These are phyloP conservation scores for Coleophoma crateriformis DNA, from an alignment of 2,329 filamentous ascomycete species.

Conservation along the genomic window DNA sequence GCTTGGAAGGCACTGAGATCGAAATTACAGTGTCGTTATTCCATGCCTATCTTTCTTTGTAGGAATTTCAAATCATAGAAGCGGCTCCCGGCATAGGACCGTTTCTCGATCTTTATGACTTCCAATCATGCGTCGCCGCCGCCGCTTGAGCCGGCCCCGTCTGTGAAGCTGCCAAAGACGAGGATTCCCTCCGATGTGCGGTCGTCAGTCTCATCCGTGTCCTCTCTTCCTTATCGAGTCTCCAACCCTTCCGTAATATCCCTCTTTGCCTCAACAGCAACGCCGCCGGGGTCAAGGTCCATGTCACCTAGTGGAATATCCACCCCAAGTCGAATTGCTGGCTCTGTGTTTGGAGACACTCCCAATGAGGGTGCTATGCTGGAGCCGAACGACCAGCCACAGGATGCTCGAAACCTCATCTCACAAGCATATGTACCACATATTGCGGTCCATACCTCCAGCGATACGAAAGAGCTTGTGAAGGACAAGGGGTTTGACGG, in stretches of 20 bases:
- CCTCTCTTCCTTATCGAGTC: slow-evolving; percentile 45
- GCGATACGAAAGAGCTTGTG: slow-evolving; percentile 76
- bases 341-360: slow-evolving; percentile 48
- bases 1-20: too few species aligned
- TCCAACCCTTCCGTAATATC: slow-evolving; percentile 55
- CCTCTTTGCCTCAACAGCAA: slow-evolving; percentile 59
- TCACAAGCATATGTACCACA: slow-evolving; percentile 84
- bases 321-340: slow-evolving; percentile 49
- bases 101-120: slow-evolving; percentile 51
- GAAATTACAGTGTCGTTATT: too few species aligned
- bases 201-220: slow-evolving; percentile 41
- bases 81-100: slow-evolving; percentile 5
- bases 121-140: slow-evolving; percentile 61
- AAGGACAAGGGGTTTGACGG: slow-evolving; percentile 77
- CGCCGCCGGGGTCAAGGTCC: slow-evolving; percentile 63
- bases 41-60: slow-evolving; percentile 33
- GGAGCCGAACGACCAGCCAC: slow-evolving; percentile 13
- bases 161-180: slow-evolving; percentile 53
- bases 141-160: slow-evolving; percentile 62
- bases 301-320: slow-evolving; percentile 60
- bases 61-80: slow-evolving; percentile 13
- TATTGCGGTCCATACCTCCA: slow-evolving; percentile 79
- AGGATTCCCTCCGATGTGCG: slow-evolving; percentile 45
- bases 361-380: slow-evolving; percentile 25
- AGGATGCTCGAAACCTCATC: slow-evolving; percentile 60